Evolutionary conservation across 345 rosid genomes (phyloP).

Genomic region (Heritiera fomes): DNA sequence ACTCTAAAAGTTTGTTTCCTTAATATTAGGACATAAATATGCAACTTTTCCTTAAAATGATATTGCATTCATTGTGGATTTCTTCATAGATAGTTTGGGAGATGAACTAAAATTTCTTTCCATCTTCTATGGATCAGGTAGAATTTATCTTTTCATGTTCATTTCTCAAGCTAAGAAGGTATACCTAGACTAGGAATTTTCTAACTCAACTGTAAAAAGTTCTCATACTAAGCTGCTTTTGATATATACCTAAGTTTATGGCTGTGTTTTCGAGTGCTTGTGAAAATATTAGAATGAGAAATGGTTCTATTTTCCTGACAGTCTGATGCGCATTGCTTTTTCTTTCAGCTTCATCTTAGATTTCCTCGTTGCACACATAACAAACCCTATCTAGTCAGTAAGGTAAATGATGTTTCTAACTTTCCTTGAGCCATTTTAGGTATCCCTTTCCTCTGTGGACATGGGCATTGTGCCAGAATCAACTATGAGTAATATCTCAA

Average conservation of each 20-base stretch:
- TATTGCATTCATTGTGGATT: neutral
- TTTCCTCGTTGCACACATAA: neutral
- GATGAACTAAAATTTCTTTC: neutral
- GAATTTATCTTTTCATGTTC: neutral
- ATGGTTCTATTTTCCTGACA: neutral
- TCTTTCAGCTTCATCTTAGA: conserved; percentile 3
- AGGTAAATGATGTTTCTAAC: conserved; percentile 4
- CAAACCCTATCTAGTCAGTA: neutral
- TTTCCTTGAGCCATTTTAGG: conserved; percentile 36
- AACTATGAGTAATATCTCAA: conserved; percentile 54
- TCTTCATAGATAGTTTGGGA: neutral
- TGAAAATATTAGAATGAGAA: neutral
- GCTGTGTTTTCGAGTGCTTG: neutral
- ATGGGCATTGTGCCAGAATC: conserved; percentile 74
- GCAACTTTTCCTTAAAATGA: neutral
- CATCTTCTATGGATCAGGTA: neutral
- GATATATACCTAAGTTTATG: neutral
- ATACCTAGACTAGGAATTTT: neutral
- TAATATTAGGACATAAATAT: neutral
- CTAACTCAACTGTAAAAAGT: neutral
- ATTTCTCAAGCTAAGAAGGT: conserved; percentile 11
- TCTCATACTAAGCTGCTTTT: neutral
- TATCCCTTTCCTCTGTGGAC: conserved; percentile 69
- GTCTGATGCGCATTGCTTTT: neutral
- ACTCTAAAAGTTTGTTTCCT: neutral